Base-by-base conservation (phyloP, 768 basidiomycete genomes). In the Roridomyces roridus region DNA sequence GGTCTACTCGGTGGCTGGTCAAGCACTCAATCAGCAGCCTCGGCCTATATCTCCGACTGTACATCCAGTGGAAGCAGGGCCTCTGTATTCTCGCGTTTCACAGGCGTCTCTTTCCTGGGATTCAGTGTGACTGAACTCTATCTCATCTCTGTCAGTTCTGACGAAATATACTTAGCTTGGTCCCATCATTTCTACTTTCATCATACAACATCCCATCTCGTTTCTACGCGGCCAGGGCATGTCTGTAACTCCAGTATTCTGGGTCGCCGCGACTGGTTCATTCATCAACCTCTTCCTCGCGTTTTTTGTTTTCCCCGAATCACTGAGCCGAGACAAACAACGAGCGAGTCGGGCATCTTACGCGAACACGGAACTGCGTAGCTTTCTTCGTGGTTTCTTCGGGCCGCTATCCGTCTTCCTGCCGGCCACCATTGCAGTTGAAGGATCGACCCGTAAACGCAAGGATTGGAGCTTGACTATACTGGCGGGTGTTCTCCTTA, bases 391-490 rank as follows among this genome's bases (percentile, higher is more conserved):
- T 76, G 42, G 66, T 2, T 74, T 83, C 43, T 66, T 82, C 51
- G 77, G 76, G 21, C 91, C 93, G 0, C 74, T 95, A n/a, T 76
- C 77, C 0, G 69, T 92, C n/a, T 91, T 95, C 70, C 69, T 88
- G 46, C 94, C 94, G 4, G 71, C 72, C 6, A 73, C 72, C 36
- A 78, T 81, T 52, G 70, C 80, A 21, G 77, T 80, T 35, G 68
- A 45, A 46, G 70, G 69, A 28, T 73, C 68, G 46, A 74, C 70
- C 63, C 73, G 67, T 56, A 77, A 74, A 59, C 77, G 80, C 34
- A 82, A 77, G 61, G 94, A 96, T 70, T 95, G 91, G 90, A 92
- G 87, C 67, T 69, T 96, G 66, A 92, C 90, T 2, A 75, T 86
- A 50, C 73, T 95, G 4, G 91, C 84, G 4, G 56, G 80, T 1